phyloP scores from a whole-genome alignment of 192 early-diverging fungal genomes.

The Backusella luteola region DNA sequence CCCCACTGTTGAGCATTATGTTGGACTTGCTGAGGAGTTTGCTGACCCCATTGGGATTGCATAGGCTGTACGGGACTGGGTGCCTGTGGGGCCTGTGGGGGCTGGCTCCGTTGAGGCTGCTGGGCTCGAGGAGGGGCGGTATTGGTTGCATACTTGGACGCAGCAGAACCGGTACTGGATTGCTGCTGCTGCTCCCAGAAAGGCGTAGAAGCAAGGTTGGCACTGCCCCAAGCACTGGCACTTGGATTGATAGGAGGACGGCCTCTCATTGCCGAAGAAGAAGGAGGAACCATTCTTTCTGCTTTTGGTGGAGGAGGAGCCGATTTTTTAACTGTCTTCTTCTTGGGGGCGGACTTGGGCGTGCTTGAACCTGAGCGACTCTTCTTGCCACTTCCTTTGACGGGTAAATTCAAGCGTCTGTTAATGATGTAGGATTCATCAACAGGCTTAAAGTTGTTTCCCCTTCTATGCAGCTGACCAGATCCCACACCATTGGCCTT shows the following conservation, averaged over 20 bases:
- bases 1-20: neutral
- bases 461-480: conserved; percentile 34
- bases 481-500: conserved; percentile 24
- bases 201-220: conserved; percentile 14
- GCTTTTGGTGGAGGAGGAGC: neutral
- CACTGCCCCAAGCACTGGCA: conserved; percentile 19
- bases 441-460: conserved; percentile 35
- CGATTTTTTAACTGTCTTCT: neutral
- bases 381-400: conserved; percentile 15
- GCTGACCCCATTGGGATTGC: neutral
- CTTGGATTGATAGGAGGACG: neutral
- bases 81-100: neutral
- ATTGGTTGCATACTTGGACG: conserved; percentile 15
- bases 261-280: neutral
- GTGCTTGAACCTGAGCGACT: neutral
- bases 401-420: conserved; percentile 21
- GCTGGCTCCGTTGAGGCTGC: conserved; percentile 9
- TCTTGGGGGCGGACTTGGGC: neutral
- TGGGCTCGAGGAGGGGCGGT: conserved; percentile 11
- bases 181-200: conserved; percentile 28
- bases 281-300: neutral
- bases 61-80: neutral
- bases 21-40: neutral
- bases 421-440: conserved; percentile 32
- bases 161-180: neutral